Evolutionary conservation across 495 filamentous ascomycete genomes (phyloP), one percentile per base, ranked within the genome.

Genomic region (Talaromyces trachyspermus): DNA sequence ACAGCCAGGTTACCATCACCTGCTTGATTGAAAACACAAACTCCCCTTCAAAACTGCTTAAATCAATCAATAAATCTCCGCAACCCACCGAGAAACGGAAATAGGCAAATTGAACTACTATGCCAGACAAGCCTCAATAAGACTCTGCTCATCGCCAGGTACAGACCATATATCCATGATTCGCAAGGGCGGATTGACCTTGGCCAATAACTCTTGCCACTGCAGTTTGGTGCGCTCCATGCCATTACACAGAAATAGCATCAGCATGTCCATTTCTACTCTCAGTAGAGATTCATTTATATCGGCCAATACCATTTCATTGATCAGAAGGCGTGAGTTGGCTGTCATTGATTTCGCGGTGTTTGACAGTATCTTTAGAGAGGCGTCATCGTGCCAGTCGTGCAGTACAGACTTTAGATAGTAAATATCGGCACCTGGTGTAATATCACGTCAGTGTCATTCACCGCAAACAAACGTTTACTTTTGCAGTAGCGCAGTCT

Each of bases 391-490:
- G 2, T 63, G 51, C 70, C 69, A 74, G 59, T 75, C 65, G 43
- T 75, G 70, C 2, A 76, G 60, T 7, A 67, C 49, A 25, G 60
- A 64, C 38, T 69, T 65, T 43, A 76, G 53, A 56, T 69, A 71
- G 49, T 72, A 74, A 9, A 60, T 57, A 17, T 66, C 59, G 9
- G 67, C 67, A 1, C 68, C 71, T 72, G 12, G 23, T 26, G 2
- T 17, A 23, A 43, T 19, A 23, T 11, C 27, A 44, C 15, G 26
- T 36, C 10, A 1, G 19, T 10, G 4, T 4, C n/a, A n/a, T n/a
- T n/a, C n/a, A n/a, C n/a, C n/a, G n/a, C n/a, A n/a, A n/a, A n/a
- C n/a, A n/a, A n/a, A n/a, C n/a, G n/a, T n/a, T n/a, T n/a, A n/a
- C 37, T n/a, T 23, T 26, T 26, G 19, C 22, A 26, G n/a, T n/a